Evolutionary conservation across 2,329 filamentous ascomycete genomes (phyloP), one percentile per base, ranked within the genome.

Genomic region (Xylaria digitata): DNA sequence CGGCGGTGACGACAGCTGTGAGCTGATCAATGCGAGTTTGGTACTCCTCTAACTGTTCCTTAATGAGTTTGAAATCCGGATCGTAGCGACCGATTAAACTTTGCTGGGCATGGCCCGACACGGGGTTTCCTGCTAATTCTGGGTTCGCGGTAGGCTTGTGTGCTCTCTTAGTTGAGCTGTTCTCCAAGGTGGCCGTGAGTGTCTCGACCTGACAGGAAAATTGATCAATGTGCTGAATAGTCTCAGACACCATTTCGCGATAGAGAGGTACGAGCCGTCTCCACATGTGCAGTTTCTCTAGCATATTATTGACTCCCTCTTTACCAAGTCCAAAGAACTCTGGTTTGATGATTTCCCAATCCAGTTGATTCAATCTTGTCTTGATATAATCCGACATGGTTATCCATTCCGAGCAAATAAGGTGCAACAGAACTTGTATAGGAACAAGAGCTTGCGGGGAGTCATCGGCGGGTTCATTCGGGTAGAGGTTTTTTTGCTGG

Each of bases 1-100:
- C 74, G n/a, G 75, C 75, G 15, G 72, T 76, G 6, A 78, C 75
- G 19, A 79, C 73, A 46, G 61, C 65, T 26, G 77, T 77, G 21
- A 79, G 70, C 1, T 75, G 74, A 55, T 78, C 73, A 42, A 79
- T 75, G 37, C 77, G 74, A 37, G 70, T 57, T 61, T 78, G 77
- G 62, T 74, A 77, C 56, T 77, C 76, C n/a, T 75, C 73, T 60
- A 78, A 70, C 53, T 73, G 71, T 11, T 68, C 67, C 23, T 73
- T 69, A 1, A 73, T 62, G 7, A 72, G 69, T 6, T 42, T 30
- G 48, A 76, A 76, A 53, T 78, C 76, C 32, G 66, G 58, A 19
- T 70, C 48, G 56, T 73, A 76, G 34, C 7, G 54, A 15, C 8
- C 60, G 45, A 70, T 68, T 15, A 59, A 34, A 37, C 42, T 53